Evolutionary conservation across 2,329 filamentous ascomycete species (phyloP), one percentile per base, ranked within the genome.

Genomic region (Aspergillus pseudonomiae): DNA sequence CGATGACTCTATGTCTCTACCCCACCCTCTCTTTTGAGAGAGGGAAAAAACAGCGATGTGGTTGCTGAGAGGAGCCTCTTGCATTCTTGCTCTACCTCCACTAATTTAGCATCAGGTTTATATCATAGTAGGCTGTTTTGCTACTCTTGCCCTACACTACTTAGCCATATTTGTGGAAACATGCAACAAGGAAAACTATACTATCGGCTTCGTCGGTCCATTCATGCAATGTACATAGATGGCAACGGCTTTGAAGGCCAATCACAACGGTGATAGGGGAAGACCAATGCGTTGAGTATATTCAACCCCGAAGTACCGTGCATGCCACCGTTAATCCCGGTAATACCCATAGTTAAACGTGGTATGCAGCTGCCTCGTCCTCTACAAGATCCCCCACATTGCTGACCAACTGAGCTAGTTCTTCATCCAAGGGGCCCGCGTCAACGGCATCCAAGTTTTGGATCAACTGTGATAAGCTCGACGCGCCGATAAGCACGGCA

Each of bases 401-500:
- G 4, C 24, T 30, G 26, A 32, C 48, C 48, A 52, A 52, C 24
- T 75, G 57, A 10, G 81, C 71, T 0, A 81, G 71, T 41, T 80
- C 77, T 6, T 78, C 74, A 10, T 79, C 78, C 63, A 83, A 63
- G 1, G 76, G 73, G 1, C 75, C 78, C 63, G 80, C 77, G 60
- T 81, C 78, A 32, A 81, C 58, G 63, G 75, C 75, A 6, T 59
- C 63, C 50, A 82, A 61, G 55, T 81, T 82, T 45, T 73, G 62
- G 64, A 79, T 75, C 59, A 82, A 59, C 32, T 82, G 80, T 50
- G 70, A 66, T 1, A 72, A 50, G 41, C 70, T 77, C 26, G 72
- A 75, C 1, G 76, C 78, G 1, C 80, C 79, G 36, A 81, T 74
- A 58, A 82, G 73, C 16, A 81, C 72, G 10, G 71, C 77, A 70